These are phyloP conservation scores for Populus hybrid DNA, from an alignment of 441 rosid genomes.

Conservation along the genomic window DNA sequence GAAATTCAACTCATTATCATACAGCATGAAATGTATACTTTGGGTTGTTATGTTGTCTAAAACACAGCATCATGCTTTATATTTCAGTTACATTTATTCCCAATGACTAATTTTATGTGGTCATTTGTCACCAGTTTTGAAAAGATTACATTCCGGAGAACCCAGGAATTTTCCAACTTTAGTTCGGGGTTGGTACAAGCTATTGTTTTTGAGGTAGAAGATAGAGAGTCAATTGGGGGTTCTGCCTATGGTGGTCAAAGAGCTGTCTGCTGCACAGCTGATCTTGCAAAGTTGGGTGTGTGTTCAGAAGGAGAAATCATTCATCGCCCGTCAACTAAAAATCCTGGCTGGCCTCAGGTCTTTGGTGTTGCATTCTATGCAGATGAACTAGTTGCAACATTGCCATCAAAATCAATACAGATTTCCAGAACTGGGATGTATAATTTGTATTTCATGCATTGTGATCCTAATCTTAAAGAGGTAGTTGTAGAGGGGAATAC, in stretches of 20 bases:
- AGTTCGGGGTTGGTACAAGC: conserved; percentile 64
- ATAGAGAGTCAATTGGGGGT: conserved; percentile 83
- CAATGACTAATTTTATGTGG: no score
- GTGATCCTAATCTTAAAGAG: conserved; percentile 69
- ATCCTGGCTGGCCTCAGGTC: conserved; percentile 77
- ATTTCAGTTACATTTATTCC: no score
- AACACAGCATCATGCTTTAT: not conserved
- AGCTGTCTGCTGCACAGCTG: conserved; percentile 90
- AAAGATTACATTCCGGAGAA: conserved; percentile 62
- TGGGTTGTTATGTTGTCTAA: not conserved
- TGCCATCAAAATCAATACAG: conserved; percentile 53
- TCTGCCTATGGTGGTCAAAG: conserved; percentile 98
- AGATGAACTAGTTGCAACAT: conserved; percentile 40
- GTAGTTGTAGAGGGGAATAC: conserved; percentile 72
- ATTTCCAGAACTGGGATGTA: conserved; percentile 91
- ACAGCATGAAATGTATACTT: not conserved
- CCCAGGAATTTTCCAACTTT: conserved; percentile 44
- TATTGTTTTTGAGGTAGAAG: conserved; percentile 82
- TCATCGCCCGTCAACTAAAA: conserved; percentile 59
- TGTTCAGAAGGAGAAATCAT: conserved; percentile 79
- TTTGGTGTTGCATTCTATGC: conserved; percentile 51
- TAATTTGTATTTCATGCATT: conserved; percentile 87
- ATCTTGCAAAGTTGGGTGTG: conserved; percentile 84
- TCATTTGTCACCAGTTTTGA: conserved; percentile 43
- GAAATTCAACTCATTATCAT: not conserved